phyloP scores from a whole-genome alignment of 306 rosid genomes.

The Quercus berberidifolia region DNA sequence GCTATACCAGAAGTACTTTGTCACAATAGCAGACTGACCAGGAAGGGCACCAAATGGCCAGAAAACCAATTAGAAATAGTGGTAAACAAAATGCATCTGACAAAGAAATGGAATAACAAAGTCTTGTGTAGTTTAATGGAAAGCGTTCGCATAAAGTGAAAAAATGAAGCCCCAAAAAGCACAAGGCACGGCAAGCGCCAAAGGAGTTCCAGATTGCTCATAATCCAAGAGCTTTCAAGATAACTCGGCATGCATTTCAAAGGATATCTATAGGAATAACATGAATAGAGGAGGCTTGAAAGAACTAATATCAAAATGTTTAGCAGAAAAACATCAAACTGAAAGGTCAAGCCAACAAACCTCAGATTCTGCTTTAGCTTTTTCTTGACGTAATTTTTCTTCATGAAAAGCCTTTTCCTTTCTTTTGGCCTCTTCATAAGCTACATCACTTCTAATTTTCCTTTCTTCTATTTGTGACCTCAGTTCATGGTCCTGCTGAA shows the following conservation, averaged over 20 bases:
- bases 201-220: not conserved
- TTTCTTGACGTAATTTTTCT: slow-evolving; percentile 79
- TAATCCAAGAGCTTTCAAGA: not conserved
- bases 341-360: slow-evolving; percentile 31
- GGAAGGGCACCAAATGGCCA: not conserved
- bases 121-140: slow-evolving; percentile 13
- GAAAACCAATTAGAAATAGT: not conserved
- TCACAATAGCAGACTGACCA: not conserved
- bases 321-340: slow-evolving; percentile 8
- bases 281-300: not conserved
- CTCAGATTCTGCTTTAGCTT: slow-evolving; percentile 83
- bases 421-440: slow-evolving; percentile 83
- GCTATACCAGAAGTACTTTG: not conserved
- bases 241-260: not conserved
- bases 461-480: slow-evolving; percentile 89
- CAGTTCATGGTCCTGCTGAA: slow-evolving; percentile 77
- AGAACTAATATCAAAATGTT: not conserved
- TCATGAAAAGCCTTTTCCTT: slow-evolving; percentile 68
- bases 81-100: not conserved
- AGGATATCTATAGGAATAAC: not conserved
- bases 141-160: not conserved
- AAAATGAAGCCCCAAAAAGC: not conserved
- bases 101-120: not conserved
- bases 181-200: too few species aligned
- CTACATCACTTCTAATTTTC: slow-evolving; percentile 81